These are phyloP conservation scores for Oropetium thomaeum DNA, from an alignment of 176 grass and related monocot genomes.

Conservation along the genomic window DNA sequence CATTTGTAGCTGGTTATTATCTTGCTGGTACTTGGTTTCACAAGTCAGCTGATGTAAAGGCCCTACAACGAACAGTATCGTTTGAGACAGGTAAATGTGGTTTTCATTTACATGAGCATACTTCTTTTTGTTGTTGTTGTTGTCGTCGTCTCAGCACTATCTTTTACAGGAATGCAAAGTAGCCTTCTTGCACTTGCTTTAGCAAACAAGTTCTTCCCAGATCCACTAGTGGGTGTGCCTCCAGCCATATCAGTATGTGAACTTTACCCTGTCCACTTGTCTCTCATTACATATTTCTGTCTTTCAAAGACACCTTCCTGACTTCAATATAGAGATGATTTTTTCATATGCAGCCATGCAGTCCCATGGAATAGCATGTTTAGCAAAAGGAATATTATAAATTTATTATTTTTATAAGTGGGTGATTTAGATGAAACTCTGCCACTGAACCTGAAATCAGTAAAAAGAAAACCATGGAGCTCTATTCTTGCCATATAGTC, in stretches of 20 bases:
- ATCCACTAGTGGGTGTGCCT: constrained; percentile 95
- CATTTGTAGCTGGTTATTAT: constrained; percentile 78
- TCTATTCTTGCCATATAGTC: background rate
- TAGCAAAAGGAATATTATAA: background rate
- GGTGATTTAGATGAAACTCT: constrained; percentile 1
- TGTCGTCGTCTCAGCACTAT: constrained; percentile 34
- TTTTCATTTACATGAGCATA: background rate
- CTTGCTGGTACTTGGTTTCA: constrained; percentile 70
- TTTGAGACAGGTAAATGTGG: constrained; percentile 73
- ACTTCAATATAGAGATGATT: background rate
- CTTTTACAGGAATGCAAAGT: constrained; percentile 86
- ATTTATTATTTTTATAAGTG: background rate
- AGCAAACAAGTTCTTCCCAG: constrained; percentile 94
- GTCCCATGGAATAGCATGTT: background rate
- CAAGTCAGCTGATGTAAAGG: constrained; percentile 67
- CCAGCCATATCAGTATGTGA: constrained; percentile 85
- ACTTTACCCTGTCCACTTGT: background rate
- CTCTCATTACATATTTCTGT: background rate
- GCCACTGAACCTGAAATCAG: background rate
- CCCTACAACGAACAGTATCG: constrained; percentile 90
- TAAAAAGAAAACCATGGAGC: background rate
- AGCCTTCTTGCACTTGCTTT: constrained; percentile 99
- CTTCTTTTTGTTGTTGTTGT: constrained; percentile 20
- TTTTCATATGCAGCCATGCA: background rate
- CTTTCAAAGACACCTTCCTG: background rate